A percentile compares a stretch with the other conserved stretches of the same genome.
phyloP scores from a whole-genome alignment of 106 monocot species.

The Chionographis japonica region DNA sequence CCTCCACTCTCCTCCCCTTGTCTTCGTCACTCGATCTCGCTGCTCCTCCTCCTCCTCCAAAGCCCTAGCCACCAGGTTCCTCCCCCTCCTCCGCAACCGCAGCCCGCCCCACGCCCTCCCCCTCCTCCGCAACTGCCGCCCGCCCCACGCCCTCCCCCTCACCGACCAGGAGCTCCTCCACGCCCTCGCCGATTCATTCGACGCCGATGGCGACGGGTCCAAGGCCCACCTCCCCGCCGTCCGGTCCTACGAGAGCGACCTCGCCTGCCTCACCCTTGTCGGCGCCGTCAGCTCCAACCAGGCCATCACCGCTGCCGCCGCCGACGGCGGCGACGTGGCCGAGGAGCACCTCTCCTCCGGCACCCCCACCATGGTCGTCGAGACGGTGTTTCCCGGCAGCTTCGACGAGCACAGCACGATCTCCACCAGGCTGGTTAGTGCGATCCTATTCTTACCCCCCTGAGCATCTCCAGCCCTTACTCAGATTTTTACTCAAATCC shows the following conservation, averaged over 20 bases:
- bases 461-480: not conserved
- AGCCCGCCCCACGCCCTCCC: not conserved
- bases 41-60: not conserved
- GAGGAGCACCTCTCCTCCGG: slow-evolving; percentile 68
- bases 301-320: slow-evolving; percentile 81
- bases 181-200: slow-evolving; percentile 6
- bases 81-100: not conserved
- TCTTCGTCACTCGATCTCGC: not conserved
- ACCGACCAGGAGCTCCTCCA: slow-evolving; percentile 27
- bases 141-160: slow-evolving; percentile 12
- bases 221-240: slow-evolving; percentile 41
- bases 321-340: slow-evolving; percentile 76
- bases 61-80: no score
- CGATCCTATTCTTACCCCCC: not conserved
- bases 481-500: not conserved
- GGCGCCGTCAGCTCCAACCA: slow-evolving; percentile 38
- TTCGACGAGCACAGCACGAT: slow-evolving; percentile 44
- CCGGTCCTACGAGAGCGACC: slow-evolving; percentile 49
- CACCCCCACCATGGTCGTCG: slow-evolving; percentile 67
- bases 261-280: slow-evolving; percentile 44
- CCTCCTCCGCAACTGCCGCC: not conserved
- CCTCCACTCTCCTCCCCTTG: slow-evolving; percentile 1
- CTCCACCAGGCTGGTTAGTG: slow-evolving; percentile 75
- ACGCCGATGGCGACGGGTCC: not conserved
- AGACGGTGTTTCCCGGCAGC: slow-evolving; percentile 62